Percentiles rank a stretch among this genome's conserved stretches.
Evolutionary conservation across 2,329 filamentous ascomycete species (phyloP).

Genomic region (Paracamarosporium sp.): DNA sequence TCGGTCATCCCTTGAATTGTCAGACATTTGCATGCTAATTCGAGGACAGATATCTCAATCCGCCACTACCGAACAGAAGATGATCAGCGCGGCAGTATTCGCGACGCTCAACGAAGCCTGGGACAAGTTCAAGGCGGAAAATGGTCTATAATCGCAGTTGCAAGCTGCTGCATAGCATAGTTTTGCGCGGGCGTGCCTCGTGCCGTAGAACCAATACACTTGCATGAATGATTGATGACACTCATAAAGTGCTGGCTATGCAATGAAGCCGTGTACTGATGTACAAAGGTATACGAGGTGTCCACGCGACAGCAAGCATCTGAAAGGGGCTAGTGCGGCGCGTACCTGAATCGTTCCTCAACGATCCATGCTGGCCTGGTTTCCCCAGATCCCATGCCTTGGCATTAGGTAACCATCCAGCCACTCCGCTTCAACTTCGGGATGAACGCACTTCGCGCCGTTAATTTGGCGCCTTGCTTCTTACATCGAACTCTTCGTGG

Average conservation of each 20-base stretch:
- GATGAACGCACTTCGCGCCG: conserved; percentile 2
- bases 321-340: neutral
- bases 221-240: conserved; percentile 7
- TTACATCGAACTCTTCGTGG: neutral
- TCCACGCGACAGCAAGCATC: neutral
- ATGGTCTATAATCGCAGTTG: conserved; percentile 55
- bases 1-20: neutral
- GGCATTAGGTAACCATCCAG: conserved; percentile 16
- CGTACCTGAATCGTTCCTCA: conserved; percentile 11
- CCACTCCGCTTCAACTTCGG: conserved; percentile 9
- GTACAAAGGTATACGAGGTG: neutral
- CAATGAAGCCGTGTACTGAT: neutral
- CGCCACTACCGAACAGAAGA: conserved; percentile 71
- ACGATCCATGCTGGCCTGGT: neutral
- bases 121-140: conserved; percentile 72
- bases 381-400: conserved; percentile 13
- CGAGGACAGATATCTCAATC: conserved; percentile 60
- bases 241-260: neutral
- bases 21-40: conserved; percentile 16
- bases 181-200: neutral
- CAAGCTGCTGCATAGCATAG: neutral
- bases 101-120: conserved; percentile 71
- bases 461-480: neutral
- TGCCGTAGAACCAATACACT: neutral
- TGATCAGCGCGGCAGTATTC: conserved; percentile 71